These are phyloP conservation scores for Cyclanthera cordifolia DNA, from an alignment of 306 rosid genomes.

Conservation along the genomic window DNA sequence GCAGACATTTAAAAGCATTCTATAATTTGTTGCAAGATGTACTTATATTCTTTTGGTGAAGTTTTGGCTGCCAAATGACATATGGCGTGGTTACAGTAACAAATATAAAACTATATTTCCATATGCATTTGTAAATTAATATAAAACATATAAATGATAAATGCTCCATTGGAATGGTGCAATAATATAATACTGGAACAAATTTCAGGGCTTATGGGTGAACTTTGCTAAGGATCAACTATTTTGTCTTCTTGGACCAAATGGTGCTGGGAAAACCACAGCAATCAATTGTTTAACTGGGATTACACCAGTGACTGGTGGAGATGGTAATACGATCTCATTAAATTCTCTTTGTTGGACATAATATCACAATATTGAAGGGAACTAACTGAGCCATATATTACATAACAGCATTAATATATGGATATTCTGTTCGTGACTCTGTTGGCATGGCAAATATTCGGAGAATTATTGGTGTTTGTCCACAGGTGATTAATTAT, in stretches of 20 bases:
- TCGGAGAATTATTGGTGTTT: slow-evolving; percentile 65
- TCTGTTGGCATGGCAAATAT: slow-evolving; percentile 67
- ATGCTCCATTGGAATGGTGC: neutral
- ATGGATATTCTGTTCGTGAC: slow-evolving; percentile 59
- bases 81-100: neutral
- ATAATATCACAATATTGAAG: neutral
- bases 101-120: neutral
- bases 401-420: slow-evolving; percentile 48
- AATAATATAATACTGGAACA: slow-evolving; percentile 10
- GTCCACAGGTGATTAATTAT: slow-evolving; percentile 68
- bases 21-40: neutral
- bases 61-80: neutral
- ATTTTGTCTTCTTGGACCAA: slow-evolving; percentile 87
- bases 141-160: neutral
- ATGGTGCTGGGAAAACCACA: slow-evolving; percentile 97
- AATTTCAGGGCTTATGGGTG: slow-evolving; percentile 78
- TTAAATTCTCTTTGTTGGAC: neutral
- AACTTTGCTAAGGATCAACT: slow-evolving; percentile 70
- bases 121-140: neutral
- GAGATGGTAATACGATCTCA: slow-evolving; percentile 52
- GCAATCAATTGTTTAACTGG: slow-evolving; percentile 80
- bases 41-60: neutral
- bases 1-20: neutral
- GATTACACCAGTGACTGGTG: slow-evolving; percentile 64
- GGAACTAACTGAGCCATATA: slow-evolving; percentile 11